phyloP scores from a whole-genome alignment of 2,329 filamentous ascomycete genomes.

The Nigrospora sphaerica region DNA sequence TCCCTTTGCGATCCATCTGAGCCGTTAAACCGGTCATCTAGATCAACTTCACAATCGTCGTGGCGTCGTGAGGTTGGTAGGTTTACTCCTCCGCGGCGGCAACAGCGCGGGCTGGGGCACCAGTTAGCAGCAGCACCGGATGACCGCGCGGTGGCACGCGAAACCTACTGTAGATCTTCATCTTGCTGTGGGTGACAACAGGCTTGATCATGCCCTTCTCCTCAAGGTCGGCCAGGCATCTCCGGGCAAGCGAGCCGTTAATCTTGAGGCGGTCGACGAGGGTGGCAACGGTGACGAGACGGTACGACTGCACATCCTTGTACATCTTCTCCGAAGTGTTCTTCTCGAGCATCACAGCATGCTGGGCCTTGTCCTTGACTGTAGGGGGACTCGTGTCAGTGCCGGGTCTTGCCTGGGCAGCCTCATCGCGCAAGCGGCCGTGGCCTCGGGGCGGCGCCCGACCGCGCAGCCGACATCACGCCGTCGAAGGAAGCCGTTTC shows the following conservation, averaged over 20 bases:
- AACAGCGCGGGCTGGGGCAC: slow-evolving; percentile 21
- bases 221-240: slow-evolving; percentile 87
- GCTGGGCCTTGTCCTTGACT: slow-evolving; percentile 99
- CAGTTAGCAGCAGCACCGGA: slow-evolving; percentile 1
- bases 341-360: slow-evolving; percentile 99
- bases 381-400: background rate
- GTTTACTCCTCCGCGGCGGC: slow-evolving; percentile 25
- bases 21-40: slow-evolving; percentile 14
- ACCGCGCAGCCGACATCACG: too few species aligned
- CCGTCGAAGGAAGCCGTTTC: background rate
- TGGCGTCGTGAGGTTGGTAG: slow-evolving; percentile 23
- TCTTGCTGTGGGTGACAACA: slow-evolving; percentile 90
- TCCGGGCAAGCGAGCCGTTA: slow-evolving; percentile 93
- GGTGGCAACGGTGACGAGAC: slow-evolving; percentile 95
- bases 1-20: slow-evolving; percentile 19
- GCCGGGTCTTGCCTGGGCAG: too few species aligned
- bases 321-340: slow-evolving; percentile 93
- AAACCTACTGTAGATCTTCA: slow-evolving; percentile 88
- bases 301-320: slow-evolving; percentile 99
- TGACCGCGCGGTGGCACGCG: background rate
- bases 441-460: background rate
- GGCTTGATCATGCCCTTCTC: slow-evolving; percentile 99
- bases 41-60: slow-evolving; percentile 20
- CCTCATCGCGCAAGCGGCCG: too few species aligned
- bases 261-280: slow-evolving; percentile 99